These are phyloP conservation scores for Tagetes patula DNA, from an alignment of 129 eudicot species.

Conservation along the genomic window DNA sequence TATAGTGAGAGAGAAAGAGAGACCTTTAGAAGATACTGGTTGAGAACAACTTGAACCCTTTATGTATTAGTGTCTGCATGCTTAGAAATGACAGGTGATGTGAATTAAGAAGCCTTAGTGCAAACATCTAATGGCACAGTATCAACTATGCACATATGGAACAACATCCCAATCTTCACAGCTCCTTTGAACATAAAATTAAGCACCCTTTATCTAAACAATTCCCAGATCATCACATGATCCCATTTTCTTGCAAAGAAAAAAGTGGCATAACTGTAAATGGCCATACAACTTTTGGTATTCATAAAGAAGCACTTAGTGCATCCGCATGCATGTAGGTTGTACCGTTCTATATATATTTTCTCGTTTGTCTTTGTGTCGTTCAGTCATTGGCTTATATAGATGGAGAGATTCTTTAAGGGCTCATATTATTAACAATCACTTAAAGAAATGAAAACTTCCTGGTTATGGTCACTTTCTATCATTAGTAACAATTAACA, in stretches of 20 bases:
- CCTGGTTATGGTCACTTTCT: background rate
- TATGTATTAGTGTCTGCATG: conserved; percentile 35
- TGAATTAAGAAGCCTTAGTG: conserved; percentile 21
- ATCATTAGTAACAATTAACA: conserved; percentile 16
- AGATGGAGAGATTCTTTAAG: conserved; percentile 24
- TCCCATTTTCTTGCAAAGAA: conserved; percentile 4
- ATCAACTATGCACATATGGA: conserved; percentile 23
- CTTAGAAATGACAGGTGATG: conserved; percentile 34
- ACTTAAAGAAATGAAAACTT: conserved; percentile 6
- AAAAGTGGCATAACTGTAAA: conserved; percentile 20
- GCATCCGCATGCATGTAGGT: conserved; percentile 30
- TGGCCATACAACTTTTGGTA: conserved; percentile 26
- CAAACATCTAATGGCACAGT: conserved; percentile 41
- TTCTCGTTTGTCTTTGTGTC: conserved; percentile 28
- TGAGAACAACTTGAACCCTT: conserved; percentile 31
- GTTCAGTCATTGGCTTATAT: conserved; percentile 19
- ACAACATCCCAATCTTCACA: conserved; percentile 18
- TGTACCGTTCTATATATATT: conserved; percentile 6
- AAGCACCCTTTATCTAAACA: conserved; percentile 3
- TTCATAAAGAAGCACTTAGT: conserved; percentile 33
- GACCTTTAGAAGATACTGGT: conserved; percentile 12
- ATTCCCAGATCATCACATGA: conserved; percentile 5
- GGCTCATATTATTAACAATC: conserved; percentile 19
- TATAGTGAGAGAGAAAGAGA: conserved; percentile 21
- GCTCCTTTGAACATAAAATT: conserved; percentile 27